Percentiles rank a stretch among this genome's conserved stretches.
phyloP scores from a whole-genome alignment of 2,329 filamentous ascomycete genomes.

The Chaetomiaceae sp. region DNA sequence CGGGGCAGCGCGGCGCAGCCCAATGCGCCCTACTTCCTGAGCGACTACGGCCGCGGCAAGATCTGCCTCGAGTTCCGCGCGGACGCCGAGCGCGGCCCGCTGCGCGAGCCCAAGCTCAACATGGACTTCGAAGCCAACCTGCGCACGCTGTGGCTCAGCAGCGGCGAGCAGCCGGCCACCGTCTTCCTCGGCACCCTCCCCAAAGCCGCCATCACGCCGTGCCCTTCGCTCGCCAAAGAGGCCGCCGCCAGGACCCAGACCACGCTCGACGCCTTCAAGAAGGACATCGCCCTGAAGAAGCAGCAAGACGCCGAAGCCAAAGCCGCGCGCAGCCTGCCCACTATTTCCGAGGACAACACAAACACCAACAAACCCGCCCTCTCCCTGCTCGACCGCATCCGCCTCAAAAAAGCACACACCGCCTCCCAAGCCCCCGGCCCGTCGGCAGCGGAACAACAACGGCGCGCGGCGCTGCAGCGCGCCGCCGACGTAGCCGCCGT shows the following conservation, averaged over 20 bases:
- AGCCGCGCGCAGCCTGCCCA: no score
- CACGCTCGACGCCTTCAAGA: conserved; percentile 62
- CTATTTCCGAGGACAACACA: conserved; percentile 29
- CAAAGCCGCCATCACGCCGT: conserved; percentile 45
- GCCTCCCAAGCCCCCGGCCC: conserved; percentile 42
- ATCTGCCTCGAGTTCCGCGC: conserved; percentile 51
- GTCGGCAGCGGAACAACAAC: conserved; percentile 50
- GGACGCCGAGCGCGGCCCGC: conserved; percentile 30
- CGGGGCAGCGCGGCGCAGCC: conserved; percentile 11
- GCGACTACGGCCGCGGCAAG: conserved; percentile 39
- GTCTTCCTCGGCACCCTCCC: conserved; percentile 53
- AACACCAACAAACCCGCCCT: not conserved
- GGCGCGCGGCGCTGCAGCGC: conserved; percentile 59
- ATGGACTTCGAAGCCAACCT: conserved; percentile 49
- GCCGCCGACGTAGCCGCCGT: conserved; percentile 63
- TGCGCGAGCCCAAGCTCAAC: conserved; percentile 49
- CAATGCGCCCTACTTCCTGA: conserved; percentile 36
- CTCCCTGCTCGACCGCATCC: conserved; percentile 68
- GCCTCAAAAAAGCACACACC: conserved; percentile 58
- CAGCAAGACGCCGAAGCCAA: conserved; percentile 46
- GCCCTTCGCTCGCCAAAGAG: conserved; percentile 39
- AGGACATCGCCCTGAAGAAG: conserved; percentile 45
- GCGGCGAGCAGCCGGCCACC: conserved; percentile 29
- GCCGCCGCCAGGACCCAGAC: conserved; percentile 40
- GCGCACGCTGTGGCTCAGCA: conserved; percentile 36